phyloP scores from a whole-genome alignment of 306 rosid genomes.

The Sechiopsis laciniata region DNA sequence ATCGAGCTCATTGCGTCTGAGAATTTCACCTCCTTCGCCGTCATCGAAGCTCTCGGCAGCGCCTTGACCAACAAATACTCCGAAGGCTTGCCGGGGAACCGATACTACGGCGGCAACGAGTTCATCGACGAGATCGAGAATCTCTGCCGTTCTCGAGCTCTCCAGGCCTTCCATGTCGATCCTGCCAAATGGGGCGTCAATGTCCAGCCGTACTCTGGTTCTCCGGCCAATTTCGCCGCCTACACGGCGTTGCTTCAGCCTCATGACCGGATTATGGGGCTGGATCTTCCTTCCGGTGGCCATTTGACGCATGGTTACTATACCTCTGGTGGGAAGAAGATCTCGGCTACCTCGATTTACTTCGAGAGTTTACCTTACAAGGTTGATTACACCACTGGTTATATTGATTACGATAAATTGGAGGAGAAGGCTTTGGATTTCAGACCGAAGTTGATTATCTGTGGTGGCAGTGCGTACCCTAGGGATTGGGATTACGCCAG shows the following conservation, averaged over 20 bases:
- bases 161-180: constrained; percentile 54
- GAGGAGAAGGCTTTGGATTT: constrained; percentile 97
- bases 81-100: constrained; percentile 85
- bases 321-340: constrained; percentile 91
- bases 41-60: constrained; percentile 81
- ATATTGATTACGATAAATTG: constrained; percentile 64
- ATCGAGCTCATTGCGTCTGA: constrained; percentile 92
- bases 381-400: constrained; percentile 56
- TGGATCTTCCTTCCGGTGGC: constrained; percentile 91
- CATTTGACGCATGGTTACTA: constrained; percentile 85
- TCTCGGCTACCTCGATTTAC: constrained; percentile 89
- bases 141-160: constrained; percentile 73
- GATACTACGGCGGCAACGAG: constrained; percentile 91
- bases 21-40: constrained; percentile 92
- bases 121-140: constrained; percentile 86
- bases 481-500: constrained; percentile 81
- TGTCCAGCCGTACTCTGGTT: constrained; percentile 88
- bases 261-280: constrained; percentile 85
- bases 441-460: constrained; percentile 70
- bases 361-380: constrained; percentile 91
- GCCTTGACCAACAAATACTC: constrained; percentile 90
- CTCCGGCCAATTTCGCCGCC: constrained; percentile 93
- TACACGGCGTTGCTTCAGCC: constrained; percentile 89
- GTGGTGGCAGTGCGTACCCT: constrained; percentile 93
- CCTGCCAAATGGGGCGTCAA: constrained; percentile 72